Evolutionary conservation across 352 stramenopile species (phyloP).

Genomic region (Globisporangium paddicum): DNA sequence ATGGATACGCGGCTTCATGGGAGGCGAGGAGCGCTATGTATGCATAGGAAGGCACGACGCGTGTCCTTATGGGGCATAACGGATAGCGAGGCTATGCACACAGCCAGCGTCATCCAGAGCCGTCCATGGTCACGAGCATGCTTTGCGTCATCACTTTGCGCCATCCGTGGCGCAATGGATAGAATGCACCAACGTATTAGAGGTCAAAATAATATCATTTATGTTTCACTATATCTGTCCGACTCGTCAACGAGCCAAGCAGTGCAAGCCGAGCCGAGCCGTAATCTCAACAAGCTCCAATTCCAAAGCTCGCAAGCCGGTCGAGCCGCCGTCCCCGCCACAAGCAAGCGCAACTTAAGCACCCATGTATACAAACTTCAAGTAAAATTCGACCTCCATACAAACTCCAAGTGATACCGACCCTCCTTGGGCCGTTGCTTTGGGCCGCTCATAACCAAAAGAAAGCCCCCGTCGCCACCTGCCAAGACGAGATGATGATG

Average conservation of each 20-base stretch:
- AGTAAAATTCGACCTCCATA: background rate
- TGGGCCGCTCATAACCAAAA: conserved; percentile 1
- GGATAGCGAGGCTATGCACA: background rate
- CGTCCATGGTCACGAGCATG: background rate
- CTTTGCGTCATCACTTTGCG: background rate
- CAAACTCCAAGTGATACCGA: background rate
- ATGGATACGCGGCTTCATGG: background rate
- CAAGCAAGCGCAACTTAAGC: too few species aligned
- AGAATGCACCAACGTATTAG: too few species aligned
- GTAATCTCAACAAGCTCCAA: background rate
- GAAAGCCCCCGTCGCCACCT: conserved; percentile 7
- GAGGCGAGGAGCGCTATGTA: background rate
- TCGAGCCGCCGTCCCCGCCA: background rate
- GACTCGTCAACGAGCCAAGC: background rate
- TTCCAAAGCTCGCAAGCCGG: background rate
- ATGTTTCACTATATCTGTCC: background rate
- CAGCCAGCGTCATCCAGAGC: background rate
- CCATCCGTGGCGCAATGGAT: too few species aligned
- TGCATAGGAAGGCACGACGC: background rate
- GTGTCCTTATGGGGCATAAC: background rate
- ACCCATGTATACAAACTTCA: background rate
- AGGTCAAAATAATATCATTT: background rate
- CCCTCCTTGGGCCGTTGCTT: background rate
- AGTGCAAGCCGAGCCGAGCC: background rate
- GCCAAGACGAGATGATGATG: conserved; percentile 17